Evolutionary conservation across 2,329 filamentous ascomycete genomes (phyloP).

Genomic region (Epichloe brachyelytri): DNA sequence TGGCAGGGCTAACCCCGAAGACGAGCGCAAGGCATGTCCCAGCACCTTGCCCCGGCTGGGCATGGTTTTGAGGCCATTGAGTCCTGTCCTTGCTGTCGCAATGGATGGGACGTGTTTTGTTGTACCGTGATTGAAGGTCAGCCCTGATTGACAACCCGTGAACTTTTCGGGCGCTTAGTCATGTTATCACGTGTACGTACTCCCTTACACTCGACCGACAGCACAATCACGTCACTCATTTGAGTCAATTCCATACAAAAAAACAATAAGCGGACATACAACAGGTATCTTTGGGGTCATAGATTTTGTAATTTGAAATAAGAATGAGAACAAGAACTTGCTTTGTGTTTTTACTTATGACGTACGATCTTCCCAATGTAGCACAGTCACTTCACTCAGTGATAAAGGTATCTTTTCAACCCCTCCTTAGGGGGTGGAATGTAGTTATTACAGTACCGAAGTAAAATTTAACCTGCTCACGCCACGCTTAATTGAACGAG

Average conservation of each 20-base stretch:
- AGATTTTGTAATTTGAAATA: neutral
- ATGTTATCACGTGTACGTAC: slow-evolving; percentile 5
- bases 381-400: neutral
- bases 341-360: neutral
- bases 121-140: neutral
- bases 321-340: slow-evolving; percentile 1
- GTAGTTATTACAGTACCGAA: slow-evolving; percentile 14
- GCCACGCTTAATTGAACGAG: neutral
- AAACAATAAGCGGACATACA: neutral
- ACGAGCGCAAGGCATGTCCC: slow-evolving; percentile 39
- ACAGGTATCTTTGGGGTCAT: neutral
- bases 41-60: slow-evolving; percentile 48
- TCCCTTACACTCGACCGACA: neutral
- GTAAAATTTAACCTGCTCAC: slow-evolving; percentile 14
- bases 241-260: neutral
- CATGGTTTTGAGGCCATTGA: slow-evolving; percentile 42
- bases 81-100: slow-evolving; percentile 4
- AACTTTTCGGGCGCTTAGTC: slow-evolving; percentile 11
- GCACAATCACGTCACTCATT: neutral
- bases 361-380: neutral
- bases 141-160: neutral
- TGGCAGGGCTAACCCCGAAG: slow-evolving; percentile 44
- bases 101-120: neutral
- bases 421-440: neutral
- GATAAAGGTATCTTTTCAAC: neutral